Evolutionary conservation across 2,329 filamentous ascomycete species (phyloP).

Genomic region (Pleoardoris graminearum): DNA sequence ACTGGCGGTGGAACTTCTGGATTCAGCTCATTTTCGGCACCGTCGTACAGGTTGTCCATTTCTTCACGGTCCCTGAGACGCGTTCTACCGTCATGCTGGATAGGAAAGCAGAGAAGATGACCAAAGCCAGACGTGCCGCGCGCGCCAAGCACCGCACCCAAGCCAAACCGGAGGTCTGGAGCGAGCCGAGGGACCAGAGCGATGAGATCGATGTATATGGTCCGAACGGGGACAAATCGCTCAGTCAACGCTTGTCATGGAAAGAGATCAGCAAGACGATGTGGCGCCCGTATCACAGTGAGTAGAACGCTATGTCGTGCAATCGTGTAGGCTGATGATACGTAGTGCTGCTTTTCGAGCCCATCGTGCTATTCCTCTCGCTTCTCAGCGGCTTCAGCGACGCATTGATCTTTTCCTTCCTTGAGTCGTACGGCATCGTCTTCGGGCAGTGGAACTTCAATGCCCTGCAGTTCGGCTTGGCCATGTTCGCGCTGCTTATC

Average conservation of each 20-base stretch:
- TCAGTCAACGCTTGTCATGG: slow-evolving; percentile 41
- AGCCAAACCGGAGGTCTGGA: too few relatives aligned
- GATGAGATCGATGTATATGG: slow-evolving; percentile 62
- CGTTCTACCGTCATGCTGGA: slow-evolving; percentile 76
- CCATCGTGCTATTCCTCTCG: slow-evolving; percentile 71
- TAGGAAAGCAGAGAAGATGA: slow-evolving; percentile 68
- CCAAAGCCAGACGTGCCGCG: slow-evolving; percentile 54
- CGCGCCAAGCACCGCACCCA: too few relatives aligned
- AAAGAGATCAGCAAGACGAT: slow-evolving; percentile 54
- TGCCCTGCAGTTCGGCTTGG: slow-evolving; percentile 59
- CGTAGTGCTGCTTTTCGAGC: slow-evolving; percentile 68
- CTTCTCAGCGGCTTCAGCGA: slow-evolving; percentile 74
- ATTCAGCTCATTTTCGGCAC: slow-evolving; percentile 79
- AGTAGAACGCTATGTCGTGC: background rate
- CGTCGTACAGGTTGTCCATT: slow-evolving; percentile 67
- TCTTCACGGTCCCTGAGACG: slow-evolving; percentile 74
- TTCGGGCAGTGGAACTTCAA: slow-evolving; percentile 68
- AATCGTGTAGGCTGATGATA: background rate
- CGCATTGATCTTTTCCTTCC: slow-evolving; percentile 76
- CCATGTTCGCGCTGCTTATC: slow-evolving; percentile 62
- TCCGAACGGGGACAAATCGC: slow-evolving; percentile 62
- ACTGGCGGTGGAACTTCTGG: slow-evolving; percentile 81
- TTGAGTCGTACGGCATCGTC: slow-evolving; percentile 69
- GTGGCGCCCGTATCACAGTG: slow-evolving; percentile 65
- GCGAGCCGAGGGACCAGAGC: too few relatives aligned